Evolutionary conservation across 2,329 filamentous ascomycete genomes (phyloP).

Genomic region (Elsinoe australis): DNA sequence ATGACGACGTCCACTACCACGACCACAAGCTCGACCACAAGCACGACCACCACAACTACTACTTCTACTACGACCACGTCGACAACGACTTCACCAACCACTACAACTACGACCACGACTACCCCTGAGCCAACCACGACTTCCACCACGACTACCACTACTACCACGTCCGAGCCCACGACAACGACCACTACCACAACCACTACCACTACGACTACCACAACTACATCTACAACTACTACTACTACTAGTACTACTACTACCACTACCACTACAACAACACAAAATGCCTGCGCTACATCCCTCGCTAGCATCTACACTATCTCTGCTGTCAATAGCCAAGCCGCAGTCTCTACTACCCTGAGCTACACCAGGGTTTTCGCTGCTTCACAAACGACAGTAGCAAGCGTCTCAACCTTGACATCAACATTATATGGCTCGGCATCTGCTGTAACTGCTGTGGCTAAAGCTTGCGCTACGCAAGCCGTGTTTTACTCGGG

Average conservation of each 20-base stretch:
- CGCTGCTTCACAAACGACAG: neutral
- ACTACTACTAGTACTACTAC: conserved; percentile 9
- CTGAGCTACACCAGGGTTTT: neutral
- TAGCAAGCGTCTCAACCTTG: neutral
- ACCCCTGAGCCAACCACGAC: neutral
- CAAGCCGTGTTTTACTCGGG: neutral
- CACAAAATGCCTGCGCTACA: neutral
- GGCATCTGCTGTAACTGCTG: neutral
- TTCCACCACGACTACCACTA: neutral
- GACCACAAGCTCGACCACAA: neutral
- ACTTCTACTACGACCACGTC: conserved; percentile 1
- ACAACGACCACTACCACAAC: conserved; percentile 1
- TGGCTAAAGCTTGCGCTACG: neutral
- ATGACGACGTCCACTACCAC: neutral
- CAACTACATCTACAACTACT: neutral
- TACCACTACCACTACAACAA: conserved; percentile 1
- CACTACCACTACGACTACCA: neutral
- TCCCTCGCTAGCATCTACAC: neutral
- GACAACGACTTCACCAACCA: neutral
- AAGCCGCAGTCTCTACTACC: too few relatives aligned
- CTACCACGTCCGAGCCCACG: neutral
- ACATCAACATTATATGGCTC: neutral
- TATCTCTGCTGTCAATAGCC: neutral
- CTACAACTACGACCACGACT: neutral
- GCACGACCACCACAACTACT: too few relatives aligned